A percentile compares a stretch with the other conserved stretches of the same genome.
Evolutionary conservation across 2,329 filamentous ascomycete species (phyloP).

Genomic region (Xylaria sp.): DNA sequence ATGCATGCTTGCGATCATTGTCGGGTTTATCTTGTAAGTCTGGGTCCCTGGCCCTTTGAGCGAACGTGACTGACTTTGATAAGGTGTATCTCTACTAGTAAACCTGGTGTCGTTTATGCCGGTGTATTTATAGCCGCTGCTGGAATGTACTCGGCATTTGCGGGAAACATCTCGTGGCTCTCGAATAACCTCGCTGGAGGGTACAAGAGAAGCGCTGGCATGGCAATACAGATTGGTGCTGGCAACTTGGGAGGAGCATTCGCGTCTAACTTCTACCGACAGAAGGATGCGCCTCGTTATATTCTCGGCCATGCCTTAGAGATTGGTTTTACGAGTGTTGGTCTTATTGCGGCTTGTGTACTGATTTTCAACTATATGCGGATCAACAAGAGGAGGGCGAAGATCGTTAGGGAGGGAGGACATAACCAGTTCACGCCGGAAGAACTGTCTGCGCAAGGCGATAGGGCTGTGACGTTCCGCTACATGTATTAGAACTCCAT

Average conservation of each 20-base stretch:
- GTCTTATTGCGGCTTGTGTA: constrained; percentile 58
- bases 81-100: constrained; percentile 68
- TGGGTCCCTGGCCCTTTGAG: not conserved
- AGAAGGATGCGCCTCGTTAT: constrained; percentile 60
- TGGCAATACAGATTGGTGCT: constrained; percentile 72
- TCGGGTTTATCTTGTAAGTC: constrained; percentile 66
- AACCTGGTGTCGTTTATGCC: constrained; percentile 73
- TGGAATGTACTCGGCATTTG: constrained; percentile 82
- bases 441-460: constrained; percentile 68
- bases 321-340: constrained; percentile 60
- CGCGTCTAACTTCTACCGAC: constrained; percentile 77
- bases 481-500: constrained; percentile 62
- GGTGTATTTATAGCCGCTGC: constrained; percentile 81
- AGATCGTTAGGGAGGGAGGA: constrained; percentile 57
- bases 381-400: constrained; percentile 69
- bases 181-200: constrained; percentile 78
- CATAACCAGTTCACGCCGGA: constrained; percentile 55
- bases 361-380: constrained; percentile 63
- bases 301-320: constrained; percentile 63
- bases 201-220: constrained; percentile 73
- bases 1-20: constrained; percentile 63
- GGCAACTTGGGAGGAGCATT: constrained; percentile 72
- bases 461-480: constrained; percentile 70
- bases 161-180: constrained; percentile 82
- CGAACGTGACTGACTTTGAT: constrained; percentile 46